Evolutionary conservation across 2,329 filamentous ascomycete species (phyloP), one percentile per base, ranked within the genome.

Genomic region (Cladorrhinum sp.): DNA sequence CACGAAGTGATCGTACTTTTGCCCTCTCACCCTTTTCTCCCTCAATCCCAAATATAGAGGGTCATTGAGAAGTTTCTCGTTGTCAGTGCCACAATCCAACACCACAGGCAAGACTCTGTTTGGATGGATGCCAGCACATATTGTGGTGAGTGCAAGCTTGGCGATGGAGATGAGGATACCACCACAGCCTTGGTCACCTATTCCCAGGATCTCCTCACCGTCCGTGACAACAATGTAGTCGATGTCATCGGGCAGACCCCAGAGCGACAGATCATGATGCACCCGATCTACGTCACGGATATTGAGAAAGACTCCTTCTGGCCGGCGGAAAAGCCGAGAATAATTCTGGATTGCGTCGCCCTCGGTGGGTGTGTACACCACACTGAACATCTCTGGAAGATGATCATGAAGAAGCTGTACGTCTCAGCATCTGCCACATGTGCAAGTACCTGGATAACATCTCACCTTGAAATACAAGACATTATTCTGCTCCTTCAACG

Each of bases 301-400:
- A 67, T 89, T 91, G 55, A 96, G 74, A 65, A 92, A 96, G 67
- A 90, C 92, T 0, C 92, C 92, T 66, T 93, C 89, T 0, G 92
- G 90, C 18, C 84, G 80, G 10, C 92, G 79, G 69, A 96, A 96
- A 0, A 95, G 73, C 0, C 87, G 78, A 0, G 91, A 95, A 70
- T 91, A 96, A 64, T 93, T 90, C 66, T 91, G 85, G 55, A 96
- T 96, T 0, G 92, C 92, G 45, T 96, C 91, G 8, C 90, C 91
- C 75, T 96, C 92, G 0, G 92, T 96, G 0, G 92, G 92, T 0
- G 92, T 96, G 70, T 96, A 96, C 25, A 96, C 90, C n/a, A 96
- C 79, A 45, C 88, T 86, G 70, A 96, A 93, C 90, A 96, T 95
- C 70, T 96, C 91, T 64, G 90, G 87, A 20, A 96, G 76, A 68